phyloP scores from a whole-genome alignment of 2,329 filamentous ascomycete genomes.

The Macrophomina tecta region DNA sequence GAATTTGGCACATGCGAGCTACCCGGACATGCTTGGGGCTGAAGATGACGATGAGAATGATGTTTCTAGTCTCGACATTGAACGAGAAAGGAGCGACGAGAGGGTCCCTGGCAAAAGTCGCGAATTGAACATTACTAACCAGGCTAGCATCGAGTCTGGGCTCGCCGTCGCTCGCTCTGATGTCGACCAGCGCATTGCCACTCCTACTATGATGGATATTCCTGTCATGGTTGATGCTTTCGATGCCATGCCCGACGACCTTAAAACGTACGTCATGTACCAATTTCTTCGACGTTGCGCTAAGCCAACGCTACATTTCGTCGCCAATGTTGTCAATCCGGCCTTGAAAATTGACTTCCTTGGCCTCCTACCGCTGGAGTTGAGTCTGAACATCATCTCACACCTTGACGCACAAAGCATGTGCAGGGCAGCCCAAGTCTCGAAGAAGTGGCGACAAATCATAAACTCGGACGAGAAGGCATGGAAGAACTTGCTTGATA shows the following conservation, averaged over 20 bases:
- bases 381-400: conserved; percentile 84
- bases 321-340: conserved; percentile 90
- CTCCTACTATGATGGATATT: conserved; percentile 71
- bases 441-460: conserved; percentile 89
- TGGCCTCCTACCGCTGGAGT: conserved; percentile 79
- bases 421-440: conserved; percentile 89
- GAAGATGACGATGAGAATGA: conserved; percentile 42
- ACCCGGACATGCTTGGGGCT: conserved; percentile 36
- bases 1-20: conserved; percentile 50
- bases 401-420: conserved; percentile 87
- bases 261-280: conserved; percentile 97
- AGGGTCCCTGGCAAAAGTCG: background rate
- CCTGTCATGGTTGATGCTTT: conserved; percentile 87
- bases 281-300: conserved; percentile 88
- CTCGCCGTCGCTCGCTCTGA: conserved; percentile 11
- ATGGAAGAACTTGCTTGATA: conserved; percentile 91
- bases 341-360: conserved; percentile 95
- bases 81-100: conserved; percentile 24
- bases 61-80: conserved; percentile 45
- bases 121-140: background rate
- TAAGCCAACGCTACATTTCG: conserved; percentile 84
- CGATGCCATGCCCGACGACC: conserved; percentile 84
- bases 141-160: background rate
- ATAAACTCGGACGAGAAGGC: conserved; percentile 92
- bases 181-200: conserved; percentile 43